phyloP scores from a whole-genome alignment of 208 protist genomes.

The Lotmaria passim region DNA sequence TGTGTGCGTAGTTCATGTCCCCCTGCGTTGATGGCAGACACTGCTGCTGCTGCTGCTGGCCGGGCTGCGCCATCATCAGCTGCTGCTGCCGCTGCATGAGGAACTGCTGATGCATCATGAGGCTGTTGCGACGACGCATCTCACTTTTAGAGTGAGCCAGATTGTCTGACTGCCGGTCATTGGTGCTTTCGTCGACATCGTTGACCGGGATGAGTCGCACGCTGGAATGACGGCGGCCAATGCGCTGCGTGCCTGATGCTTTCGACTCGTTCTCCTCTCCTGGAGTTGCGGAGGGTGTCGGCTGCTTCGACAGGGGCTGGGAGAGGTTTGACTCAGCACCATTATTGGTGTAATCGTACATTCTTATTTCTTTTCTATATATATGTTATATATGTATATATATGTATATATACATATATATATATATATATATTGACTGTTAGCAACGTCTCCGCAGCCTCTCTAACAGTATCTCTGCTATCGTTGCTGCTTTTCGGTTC shows the following conservation, averaged over 20 bases:
- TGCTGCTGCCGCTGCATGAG: slow-evolving; percentile 5
- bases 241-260: background rate
- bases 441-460: too few relatives aligned
- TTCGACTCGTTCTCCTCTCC: background rate
- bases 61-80: background rate
- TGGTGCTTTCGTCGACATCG: background rate
- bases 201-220: slow-evolving; percentile 13
- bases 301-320: too few relatives aligned
- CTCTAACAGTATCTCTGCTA: too few relatives aligned
- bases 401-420: too few relatives aligned
- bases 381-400: too few relatives aligned
- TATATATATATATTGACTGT: too few relatives aligned
- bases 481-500: too few relatives aligned
- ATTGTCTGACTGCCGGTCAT: slow-evolving; percentile 1
- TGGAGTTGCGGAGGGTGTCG: background rate
- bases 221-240: slow-evolving; percentile 6
- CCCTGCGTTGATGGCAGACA: background rate
- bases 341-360: too few relatives aligned
- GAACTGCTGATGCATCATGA: background rate
- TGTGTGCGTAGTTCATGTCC: background rate
- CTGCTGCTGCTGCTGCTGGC: background rate
- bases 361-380: too few relatives aligned
- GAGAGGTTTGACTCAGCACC: too few relatives aligned
- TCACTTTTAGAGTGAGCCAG: slow-evolving; percentile 13
- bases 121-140: slow-evolving; percentile 10